These are phyloP conservation scores for Lactifluus volemus DNA, from an alignment of 768 basidiomycete genomes.

Conservation along the genomic window DNA sequence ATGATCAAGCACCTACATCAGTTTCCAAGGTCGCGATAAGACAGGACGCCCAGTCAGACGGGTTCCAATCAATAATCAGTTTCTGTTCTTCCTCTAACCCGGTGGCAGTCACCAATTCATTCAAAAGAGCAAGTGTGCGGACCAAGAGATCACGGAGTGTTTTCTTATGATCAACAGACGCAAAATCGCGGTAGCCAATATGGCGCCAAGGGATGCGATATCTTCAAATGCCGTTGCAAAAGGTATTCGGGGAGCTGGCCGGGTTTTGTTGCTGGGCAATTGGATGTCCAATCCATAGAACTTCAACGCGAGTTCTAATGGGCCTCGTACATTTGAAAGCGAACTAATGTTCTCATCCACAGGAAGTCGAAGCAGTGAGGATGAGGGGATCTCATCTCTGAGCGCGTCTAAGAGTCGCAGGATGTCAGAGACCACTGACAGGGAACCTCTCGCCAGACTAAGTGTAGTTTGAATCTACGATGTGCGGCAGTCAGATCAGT, in stretches of 20 bases:
- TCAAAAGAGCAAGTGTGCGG: conserved; percentile 43
- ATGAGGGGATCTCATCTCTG: conserved; percentile 10
- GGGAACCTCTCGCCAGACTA: background rate
- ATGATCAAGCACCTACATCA: conserved; percentile 35
- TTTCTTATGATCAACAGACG: conserved; percentile 25
- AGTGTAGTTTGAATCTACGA: conserved; percentile 2
- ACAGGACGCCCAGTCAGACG: conserved; percentile 50
- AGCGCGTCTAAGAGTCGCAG: conserved; percentile 8
- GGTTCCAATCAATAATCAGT: conserved; percentile 46
- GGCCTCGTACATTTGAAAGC: conserved; percentile 1
- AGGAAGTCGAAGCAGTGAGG: conserved; percentile 2
- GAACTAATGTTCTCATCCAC: background rate
- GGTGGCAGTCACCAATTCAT: conserved; percentile 39
- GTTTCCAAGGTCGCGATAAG: conserved; percentile 47
- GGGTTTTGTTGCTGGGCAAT: background rate
- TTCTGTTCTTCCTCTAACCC: conserved; percentile 27
- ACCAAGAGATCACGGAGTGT: conserved; percentile 43
- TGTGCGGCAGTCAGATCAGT: background rate
- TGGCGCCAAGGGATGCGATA: conserved; percentile 38
- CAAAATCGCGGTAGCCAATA: conserved; percentile 29
- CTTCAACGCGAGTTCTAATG: conserved; percentile 17
- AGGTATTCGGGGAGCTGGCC: conserved; percentile 34
- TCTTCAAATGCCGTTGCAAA: conserved; percentile 52
- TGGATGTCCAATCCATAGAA: conserved; percentile 45
- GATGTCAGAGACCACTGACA: conserved; percentile 4